A percentile compares a stretch with the other conserved stretches of the same genome.
Conservation (phyloP, 495 filamentous ascomycete genomes). For the Aspergillus taichungensis region DNA sequence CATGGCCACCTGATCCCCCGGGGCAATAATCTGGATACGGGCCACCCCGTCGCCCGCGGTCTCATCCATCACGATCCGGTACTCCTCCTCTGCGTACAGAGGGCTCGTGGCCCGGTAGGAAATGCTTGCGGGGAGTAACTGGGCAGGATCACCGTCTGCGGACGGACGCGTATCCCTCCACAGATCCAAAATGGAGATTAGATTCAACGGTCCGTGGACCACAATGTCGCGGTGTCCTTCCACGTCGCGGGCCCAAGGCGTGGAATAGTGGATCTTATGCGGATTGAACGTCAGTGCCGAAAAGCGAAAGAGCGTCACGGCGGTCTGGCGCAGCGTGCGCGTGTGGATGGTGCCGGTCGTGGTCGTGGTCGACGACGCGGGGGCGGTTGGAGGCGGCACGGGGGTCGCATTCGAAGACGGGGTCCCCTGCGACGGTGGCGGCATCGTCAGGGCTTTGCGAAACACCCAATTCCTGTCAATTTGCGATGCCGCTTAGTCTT, state of each 20-base stretch:
- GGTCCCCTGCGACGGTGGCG: constrained; percentile 1
- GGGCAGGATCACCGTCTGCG: constrained; percentile 2
- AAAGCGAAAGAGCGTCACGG: constrained; percentile 58
- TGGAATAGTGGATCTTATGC: constrained; percentile 65
- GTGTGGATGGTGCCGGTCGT: constrained; percentile 22
- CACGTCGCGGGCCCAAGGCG: constrained; percentile 46
- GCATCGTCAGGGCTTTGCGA: constrained; percentile 35
- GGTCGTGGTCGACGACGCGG: constrained; percentile 17
- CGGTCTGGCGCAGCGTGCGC: constrained; percentile 43
- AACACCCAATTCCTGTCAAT: constrained; percentile 50
- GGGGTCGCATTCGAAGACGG: constrained; percentile 5
- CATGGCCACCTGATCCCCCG: constrained; percentile 36
- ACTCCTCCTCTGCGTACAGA: constrained; percentile 50
- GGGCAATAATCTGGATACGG: constrained; percentile 33
- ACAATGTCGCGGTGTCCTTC: constrained; percentile 53
- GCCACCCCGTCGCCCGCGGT: constrained; percentile 17
- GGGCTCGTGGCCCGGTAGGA: constrained; percentile 51
- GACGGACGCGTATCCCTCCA: constrained; percentile 44
- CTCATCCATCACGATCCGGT: constrained; percentile 33
- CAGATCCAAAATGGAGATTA: constrained; percentile 54
- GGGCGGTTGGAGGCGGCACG: constrained; percentile 14
- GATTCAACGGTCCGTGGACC: constrained; percentile 56
- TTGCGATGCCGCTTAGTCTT: too few relatives aligned
- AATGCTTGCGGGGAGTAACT: constrained; percentile 39
- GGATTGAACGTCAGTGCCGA: constrained; percentile 65